phyloP scores from a whole-genome alignment of 441 rosid species.

The Bocquillonia castaneifolia region DNA sequence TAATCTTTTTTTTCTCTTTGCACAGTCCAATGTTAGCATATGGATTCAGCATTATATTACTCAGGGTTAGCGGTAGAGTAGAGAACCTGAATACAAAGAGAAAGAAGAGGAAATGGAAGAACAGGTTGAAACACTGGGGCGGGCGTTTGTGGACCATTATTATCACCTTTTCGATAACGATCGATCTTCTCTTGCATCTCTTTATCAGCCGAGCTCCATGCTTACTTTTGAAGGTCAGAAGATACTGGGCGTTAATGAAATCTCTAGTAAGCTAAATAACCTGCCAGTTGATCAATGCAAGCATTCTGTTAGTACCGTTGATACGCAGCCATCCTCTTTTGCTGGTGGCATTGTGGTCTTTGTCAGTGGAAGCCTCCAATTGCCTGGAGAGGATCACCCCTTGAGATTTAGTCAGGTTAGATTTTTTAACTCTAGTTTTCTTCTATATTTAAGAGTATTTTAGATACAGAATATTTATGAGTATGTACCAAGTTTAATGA shows the following conservation, averaged over 20 bases:
- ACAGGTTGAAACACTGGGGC: slow-evolving; percentile 57
- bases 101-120: slow-evolving; percentile 44
- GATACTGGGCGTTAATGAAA: slow-evolving; percentile 44
- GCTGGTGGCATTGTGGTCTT: slow-evolving; percentile 62
- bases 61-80: neutral
- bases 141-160: slow-evolving; percentile 71
- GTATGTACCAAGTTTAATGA: too few relatives aligned
- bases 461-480: too few relatives aligned
- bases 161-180: slow-evolving; percentile 63
- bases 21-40: neutral
- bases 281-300: slow-evolving; percentile 63
- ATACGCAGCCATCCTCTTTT: slow-evolving; percentile 60
- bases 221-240: slow-evolving; percentile 74
- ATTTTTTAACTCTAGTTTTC: neutral
- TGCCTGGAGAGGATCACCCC: slow-evolving; percentile 63
- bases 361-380: slow-evolving; percentile 70
- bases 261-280: slow-evolving; percentile 50
- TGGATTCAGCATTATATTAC: neutral
- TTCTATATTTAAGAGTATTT: neutral
- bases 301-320: slow-evolving; percentile 60
- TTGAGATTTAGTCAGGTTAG: slow-evolving; percentile 77
- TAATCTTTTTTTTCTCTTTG: neutral
- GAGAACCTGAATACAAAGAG: slow-evolving; percentile 12
- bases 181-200: slow-evolving; percentile 44
- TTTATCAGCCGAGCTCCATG: slow-evolving; percentile 63